Percentiles rank a stretch among this genome's conserved stretches.
Evolutionary conservation across 169 alveolate species (phyloP).

Genomic region (Plasmodium billcollinsi): DNA sequence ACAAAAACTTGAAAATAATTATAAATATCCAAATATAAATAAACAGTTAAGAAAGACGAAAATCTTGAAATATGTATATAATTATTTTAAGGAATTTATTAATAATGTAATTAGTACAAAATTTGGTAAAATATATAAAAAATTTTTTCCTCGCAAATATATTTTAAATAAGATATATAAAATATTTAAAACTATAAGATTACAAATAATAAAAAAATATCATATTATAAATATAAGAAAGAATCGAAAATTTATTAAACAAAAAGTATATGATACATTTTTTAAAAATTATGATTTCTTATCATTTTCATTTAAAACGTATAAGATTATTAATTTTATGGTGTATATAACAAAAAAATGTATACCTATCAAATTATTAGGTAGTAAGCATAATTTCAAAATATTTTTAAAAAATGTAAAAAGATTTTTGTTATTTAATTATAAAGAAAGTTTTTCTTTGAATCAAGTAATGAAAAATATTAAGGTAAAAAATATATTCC

Average conservation of each 20-base stretch:
- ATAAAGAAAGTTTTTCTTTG: conserved; percentile 65
- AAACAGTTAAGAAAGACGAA: conserved; percentile 59
- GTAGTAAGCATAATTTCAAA: conserved; percentile 68
- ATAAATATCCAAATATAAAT: conserved; percentile 18
- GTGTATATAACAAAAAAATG: conserved; percentile 63
- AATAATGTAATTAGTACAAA: conserved; percentile 53
- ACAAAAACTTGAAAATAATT: background rate
- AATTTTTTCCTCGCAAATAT: conserved; percentile 36
- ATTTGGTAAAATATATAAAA: conserved; percentile 45
- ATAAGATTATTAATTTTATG: conserved; percentile 44
- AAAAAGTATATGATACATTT: conserved; percentile 58
- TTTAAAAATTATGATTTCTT: conserved; percentile 71
- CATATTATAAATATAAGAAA: conserved; percentile 46
- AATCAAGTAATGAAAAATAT: conserved; percentile 69
- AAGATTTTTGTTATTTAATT: conserved; percentile 59
- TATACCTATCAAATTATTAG: conserved; percentile 67
- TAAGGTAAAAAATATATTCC: conserved; percentile 46
- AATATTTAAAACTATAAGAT: conserved; percentile 56
- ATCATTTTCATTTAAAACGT: conserved; percentile 50
- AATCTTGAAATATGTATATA: conserved; percentile 52
- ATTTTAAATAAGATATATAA: conserved; percentile 34
- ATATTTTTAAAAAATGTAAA: conserved; percentile 72
- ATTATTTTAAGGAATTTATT: conserved; percentile 46
- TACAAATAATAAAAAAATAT: conserved; percentile 43
- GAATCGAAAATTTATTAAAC: conserved; percentile 62